Evolutionary conservation across 768 basidiomycete species (phyloP), one percentile per base, ranked within the genome.

Genomic region (Chalciporus pseudorubinellus): DNA sequence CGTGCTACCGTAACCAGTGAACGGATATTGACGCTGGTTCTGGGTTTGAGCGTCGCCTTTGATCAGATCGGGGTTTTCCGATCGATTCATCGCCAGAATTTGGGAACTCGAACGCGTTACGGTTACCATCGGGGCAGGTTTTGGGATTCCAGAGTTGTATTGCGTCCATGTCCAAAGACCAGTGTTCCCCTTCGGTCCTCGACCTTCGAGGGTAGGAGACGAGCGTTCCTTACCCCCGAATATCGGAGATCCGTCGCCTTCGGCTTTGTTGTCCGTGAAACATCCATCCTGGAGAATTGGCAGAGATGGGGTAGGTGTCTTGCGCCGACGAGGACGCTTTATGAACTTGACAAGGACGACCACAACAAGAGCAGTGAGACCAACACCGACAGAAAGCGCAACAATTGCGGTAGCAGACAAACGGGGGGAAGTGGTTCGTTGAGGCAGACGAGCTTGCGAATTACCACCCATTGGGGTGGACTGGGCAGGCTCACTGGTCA

Each of bases 141-240:
- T 70, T 4, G 58, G 67, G 43, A 70, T 60, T 12, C 64, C 69
- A 12, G 76, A 72, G 39, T 74, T 76, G 28, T 81, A 82, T 55
- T 80, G 78, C 0, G 79, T 75, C 81, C 81, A 84, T 28, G 69
- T 75, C 78, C 81, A 85, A 16, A 74, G 64, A 6, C 77, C 73
- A 7, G 70, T 74, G 41, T 76, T 73, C 48, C 64, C 66, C 12
- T 68, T 70, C n/a, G 71, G 72, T 58, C 70, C 58, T 21, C 68
- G 62, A 44, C 46, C 28, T 42, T 57, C 53, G 21, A 56, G 47
- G 12, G 55, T 59, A 24, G 58, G 66, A 1, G 81, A 78, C 3
- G 80, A 77, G 31, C 78, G 68, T 39, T 89, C 87, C 59, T 83
- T 82, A 2, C 89, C 87, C n/a, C 88, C 87, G 58, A 91, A 90